These are phyloP conservation scores for Anthoceros angustus DNA, from an alignment of 225 moss, liverwort and hornwort species.

Conservation along the genomic window DNA sequence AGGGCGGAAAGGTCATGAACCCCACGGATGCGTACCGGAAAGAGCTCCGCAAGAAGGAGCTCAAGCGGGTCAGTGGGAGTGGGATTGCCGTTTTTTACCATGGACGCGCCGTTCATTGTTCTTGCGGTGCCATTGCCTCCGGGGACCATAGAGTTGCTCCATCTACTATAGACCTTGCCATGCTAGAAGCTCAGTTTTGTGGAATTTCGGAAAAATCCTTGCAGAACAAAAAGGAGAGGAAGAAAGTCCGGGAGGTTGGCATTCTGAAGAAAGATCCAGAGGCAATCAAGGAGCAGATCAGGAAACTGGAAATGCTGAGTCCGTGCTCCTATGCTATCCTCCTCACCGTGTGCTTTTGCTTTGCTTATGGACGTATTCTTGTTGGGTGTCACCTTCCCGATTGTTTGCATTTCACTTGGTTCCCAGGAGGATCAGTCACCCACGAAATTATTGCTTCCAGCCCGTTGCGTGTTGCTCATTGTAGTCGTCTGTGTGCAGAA, in stretches of 20 bases:
- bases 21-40: slow-evolving; percentile 99
- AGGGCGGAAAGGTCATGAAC: slow-evolving; percentile 99
- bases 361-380: slow-evolving; percentile 4
- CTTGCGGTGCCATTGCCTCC: background rate
- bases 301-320: slow-evolving; percentile 99
- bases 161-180: background rate
- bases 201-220: slow-evolving; percentile 1
- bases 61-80: slow-evolving; percentile 62
- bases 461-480: slow-evolving; percentile 8
- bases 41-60: slow-evolving; percentile 99
- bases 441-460: background rate
- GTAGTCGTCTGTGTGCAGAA: slow-evolving; percentile 28
- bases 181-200: background rate
- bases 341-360: background rate
- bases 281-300: slow-evolving; percentile 99
- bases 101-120: background rate
- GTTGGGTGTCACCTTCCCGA: background rate
- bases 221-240: slow-evolving; percentile 87
- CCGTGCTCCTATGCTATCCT: slow-evolving; percentile 20
- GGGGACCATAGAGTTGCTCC: background rate
- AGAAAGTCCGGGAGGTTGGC: slow-evolving; percentile 99
- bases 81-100: slow-evolving; percentile 7
- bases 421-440: background rate
- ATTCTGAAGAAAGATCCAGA: slow-evolving; percentile 99
- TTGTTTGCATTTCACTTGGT: background rate